Evolutionary conservation across 495 filamentous ascomycete species (phyloP), one percentile per base, ranked within the genome.

Genomic region (Neurospora sp.): DNA sequence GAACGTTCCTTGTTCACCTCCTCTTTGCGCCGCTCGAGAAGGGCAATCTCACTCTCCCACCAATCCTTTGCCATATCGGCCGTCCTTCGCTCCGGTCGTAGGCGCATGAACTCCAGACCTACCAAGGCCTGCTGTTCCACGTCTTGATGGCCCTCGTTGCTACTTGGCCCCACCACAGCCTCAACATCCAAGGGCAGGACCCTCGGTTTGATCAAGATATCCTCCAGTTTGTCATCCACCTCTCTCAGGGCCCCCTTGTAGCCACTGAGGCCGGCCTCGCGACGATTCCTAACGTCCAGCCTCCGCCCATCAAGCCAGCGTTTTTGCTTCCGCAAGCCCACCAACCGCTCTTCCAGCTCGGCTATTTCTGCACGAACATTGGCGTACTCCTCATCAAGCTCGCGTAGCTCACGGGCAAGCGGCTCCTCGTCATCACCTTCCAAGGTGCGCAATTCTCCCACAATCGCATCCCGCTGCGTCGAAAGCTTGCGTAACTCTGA

Each of bases 61-160:
- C 92, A 90, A 61, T 94, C 91, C 73, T 85, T 87, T 0, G 91
- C 93, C 88, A 96, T 92, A 37, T 89, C 88, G 22, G 93, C 81
- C 3, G 93, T 97, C 69, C 94, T 83, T 31, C 92, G 86, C 77
- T 90, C 88, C 1, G 87, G 84, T 7, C 91, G 88, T 46, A 97
- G 78, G 5, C 86, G 84, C 73, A 88, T 75, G 38, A 88, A 86
- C 70, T 87, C 84, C 31, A 77, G 14, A 37, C 1, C 85, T 84
- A 4, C 79, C 79, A 2, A 75, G 72, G 27, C 27, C 31, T 76
- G 71, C 35, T 75, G 71, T 18, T 74, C 68, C 4, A 40, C 42
- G 35, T 65, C 20, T 31, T 68, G 68, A 0, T 75, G 74, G 20
- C 76, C 75, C 38, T 81, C 81, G 14, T 79, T 79, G n/a, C 53